These are phyloP conservation scores for Populus hybrid DNA, from an alignment of 441 rosid species.

Conservation along the genomic window DNA sequence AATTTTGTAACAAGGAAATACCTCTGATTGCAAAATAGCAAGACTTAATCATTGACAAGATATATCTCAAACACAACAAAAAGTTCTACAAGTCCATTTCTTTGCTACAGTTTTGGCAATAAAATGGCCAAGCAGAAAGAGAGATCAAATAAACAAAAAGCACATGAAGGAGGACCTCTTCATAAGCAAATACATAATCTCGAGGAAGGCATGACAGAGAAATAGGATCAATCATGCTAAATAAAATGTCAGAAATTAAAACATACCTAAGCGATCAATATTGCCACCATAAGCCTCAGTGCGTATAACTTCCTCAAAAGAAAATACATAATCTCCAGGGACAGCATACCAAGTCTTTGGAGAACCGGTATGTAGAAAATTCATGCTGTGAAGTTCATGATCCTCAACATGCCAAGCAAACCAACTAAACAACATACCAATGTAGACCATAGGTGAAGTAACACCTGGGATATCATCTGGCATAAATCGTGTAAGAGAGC, in stretches of 20 bases:
- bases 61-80: neutral
- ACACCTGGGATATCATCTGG: constrained; percentile 99
- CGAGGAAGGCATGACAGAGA: neutral
- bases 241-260: neutral
- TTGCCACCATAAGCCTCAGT: constrained; percentile 74
- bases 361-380: constrained; percentile 94
- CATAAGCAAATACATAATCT: neutral
- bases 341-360: constrained; percentile 98
- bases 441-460: constrained; percentile 94
- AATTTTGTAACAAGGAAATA: neutral
- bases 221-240: neutral
- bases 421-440: constrained; percentile 99
- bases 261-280: constrained; percentile 77
- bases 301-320: constrained; percentile 92
- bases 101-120: neutral
- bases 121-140: neutral
- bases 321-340: constrained; percentile 83
- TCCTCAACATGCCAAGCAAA: constrained; percentile 99
- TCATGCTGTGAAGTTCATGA: constrained; percentile 99
- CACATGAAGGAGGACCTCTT: neutral
- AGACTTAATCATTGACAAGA: neutral
- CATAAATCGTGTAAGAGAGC: constrained; percentile 98
- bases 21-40: neutral
- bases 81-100: neutral
- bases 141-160: neutral